These are phyloP conservation scores for Globisporangium carolinianum DNA, from an alignment of 352 stramenopile genomes.

Conservation along the genomic window DNA sequence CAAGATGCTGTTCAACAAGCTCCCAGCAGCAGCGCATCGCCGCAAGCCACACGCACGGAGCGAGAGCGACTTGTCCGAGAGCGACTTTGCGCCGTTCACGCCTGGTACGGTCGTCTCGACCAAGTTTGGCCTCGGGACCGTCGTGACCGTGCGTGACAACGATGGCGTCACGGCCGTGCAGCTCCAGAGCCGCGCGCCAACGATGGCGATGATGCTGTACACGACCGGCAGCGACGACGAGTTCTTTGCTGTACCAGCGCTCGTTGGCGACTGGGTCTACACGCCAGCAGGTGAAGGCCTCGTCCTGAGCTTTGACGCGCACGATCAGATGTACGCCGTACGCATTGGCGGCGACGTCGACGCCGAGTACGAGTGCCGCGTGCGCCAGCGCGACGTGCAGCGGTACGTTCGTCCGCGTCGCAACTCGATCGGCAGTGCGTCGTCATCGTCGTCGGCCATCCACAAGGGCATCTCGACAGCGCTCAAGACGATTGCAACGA, in stretches of 20 bases:
- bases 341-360: conserved; percentile 26
- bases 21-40: conserved; percentile 3
- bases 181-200: conserved; percentile 30
- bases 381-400: conserved; percentile 35
- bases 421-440: conserved; percentile 20
- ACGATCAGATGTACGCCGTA: conserved; percentile 48
- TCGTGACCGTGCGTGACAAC: conserved; percentile 36
- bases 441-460: conserved; percentile 31
- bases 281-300: conserved; percentile 49
- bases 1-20: conserved; percentile 46
- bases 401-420: conserved; percentile 24
- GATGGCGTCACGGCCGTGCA: conserved; percentile 48
- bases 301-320: conserved; percentile 42
- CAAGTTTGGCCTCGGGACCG: conserved; percentile 54
- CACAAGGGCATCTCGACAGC: conserved; percentile 35
- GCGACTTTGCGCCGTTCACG: conserved; percentile 28
- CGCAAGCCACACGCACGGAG: conserved; percentile 27
- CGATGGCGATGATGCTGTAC: conserved; percentile 38
- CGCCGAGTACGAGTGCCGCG: conserved; percentile 29
- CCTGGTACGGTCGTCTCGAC: conserved; percentile 47
- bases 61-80: conserved; percentile 36
- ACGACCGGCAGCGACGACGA: conserved; percentile 29
- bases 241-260: conserved; percentile 43
- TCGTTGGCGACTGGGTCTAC: conserved; percentile 46
- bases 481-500: conserved; percentile 55